phyloP scores from a whole-genome alignment of 768 basidiomycete species.

The Coprinopsis strossmayeri region DNA sequence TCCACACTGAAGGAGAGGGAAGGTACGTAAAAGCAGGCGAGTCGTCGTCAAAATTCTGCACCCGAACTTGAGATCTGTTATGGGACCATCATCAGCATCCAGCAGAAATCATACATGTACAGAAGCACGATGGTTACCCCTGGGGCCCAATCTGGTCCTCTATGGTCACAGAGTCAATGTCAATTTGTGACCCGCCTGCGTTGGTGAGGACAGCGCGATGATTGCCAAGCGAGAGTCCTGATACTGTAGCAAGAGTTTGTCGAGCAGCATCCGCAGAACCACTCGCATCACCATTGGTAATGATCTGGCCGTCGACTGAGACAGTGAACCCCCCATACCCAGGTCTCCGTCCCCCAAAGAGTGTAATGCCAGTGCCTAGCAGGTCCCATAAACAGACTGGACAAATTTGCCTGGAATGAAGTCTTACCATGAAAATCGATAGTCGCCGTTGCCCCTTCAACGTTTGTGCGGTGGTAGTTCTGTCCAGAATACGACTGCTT shows the following conservation, averaged over 20 bases:
- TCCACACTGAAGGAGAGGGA: conserved; percentile 32
- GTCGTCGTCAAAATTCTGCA: conserved; percentile 35
- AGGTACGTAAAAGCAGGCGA: conserved; percentile 31
- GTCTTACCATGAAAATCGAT: conserved; percentile 42
- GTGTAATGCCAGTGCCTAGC: conserved; percentile 43
- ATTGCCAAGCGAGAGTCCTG: conserved; percentile 34
- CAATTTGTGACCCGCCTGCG: conserved; percentile 35
- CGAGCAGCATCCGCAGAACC: conserved; percentile 21
- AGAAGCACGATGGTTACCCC: conserved; percentile 25
- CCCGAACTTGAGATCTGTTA: conserved; percentile 19
- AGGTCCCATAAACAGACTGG: neutral
- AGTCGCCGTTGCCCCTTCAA: conserved; percentile 41
- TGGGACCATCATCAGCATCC: neutral
- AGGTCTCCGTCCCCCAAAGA: conserved; percentile 41
- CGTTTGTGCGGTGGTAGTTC: conserved; percentile 38
- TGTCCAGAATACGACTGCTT: conserved; percentile 36
- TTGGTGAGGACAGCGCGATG: conserved; percentile 45
- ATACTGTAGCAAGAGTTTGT: conserved; percentile 37
- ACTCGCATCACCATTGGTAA: conserved; percentile 28
- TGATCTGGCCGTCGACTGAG: conserved; percentile 34
- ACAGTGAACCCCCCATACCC: conserved; percentile 42
- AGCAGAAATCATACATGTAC: neutral
- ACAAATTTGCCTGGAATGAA: neutral
- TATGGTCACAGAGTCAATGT: conserved; percentile 45
- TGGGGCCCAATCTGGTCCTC: conserved; percentile 30